These are phyloP conservation scores for Moniliophthora roreri DNA, from an alignment of 1,284 basidiomycete genomes.

Conservation along the genomic window DNA sequence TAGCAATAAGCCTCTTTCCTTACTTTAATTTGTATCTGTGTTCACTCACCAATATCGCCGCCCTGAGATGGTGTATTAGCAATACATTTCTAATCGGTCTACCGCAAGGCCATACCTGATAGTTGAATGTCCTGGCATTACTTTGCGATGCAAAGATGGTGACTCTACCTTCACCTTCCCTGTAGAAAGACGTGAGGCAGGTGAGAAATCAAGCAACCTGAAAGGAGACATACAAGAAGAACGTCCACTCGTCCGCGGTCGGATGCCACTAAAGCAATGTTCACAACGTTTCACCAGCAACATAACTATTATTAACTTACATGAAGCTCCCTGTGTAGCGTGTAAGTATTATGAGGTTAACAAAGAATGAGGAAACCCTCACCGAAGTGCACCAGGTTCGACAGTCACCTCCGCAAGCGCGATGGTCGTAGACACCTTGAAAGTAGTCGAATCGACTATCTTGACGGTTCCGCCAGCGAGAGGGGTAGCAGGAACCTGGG, in stretches of 20 bases:
- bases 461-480: conserved; percentile 58
- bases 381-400: conserved; percentile 59
- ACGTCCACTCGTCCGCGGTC: conserved; percentile 44
- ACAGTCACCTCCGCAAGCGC: conserved; percentile 58
- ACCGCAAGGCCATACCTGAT: conserved; percentile 29
- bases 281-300: not conserved
- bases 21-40: no score
- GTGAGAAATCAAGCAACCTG: not conserved
- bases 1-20: no score
- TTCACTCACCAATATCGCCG: no score
- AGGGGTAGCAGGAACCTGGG: conserved; percentile 40
- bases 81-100: no score
- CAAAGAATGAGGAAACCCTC: conserved; percentile 10
- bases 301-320: conserved; percentile 30
- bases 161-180: conserved; percentile 46
- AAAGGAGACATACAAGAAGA: conserved; percentile 27
- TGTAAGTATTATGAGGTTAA: conserved; percentile 2
- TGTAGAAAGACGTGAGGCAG: conserved; percentile 17
- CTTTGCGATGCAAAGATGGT: conserved; percentile 36
- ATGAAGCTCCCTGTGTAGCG: conserved; percentile 45
- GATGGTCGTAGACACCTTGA: conserved; percentile 54
- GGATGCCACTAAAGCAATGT: conserved; percentile 47
- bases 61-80: no score
- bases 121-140: conserved; percentile 44
- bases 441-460: conserved; percentile 56